phyloP scores from a whole-genome alignment of 768 basidiomycete species.

The Lyophyllum shimeji region DNA sequence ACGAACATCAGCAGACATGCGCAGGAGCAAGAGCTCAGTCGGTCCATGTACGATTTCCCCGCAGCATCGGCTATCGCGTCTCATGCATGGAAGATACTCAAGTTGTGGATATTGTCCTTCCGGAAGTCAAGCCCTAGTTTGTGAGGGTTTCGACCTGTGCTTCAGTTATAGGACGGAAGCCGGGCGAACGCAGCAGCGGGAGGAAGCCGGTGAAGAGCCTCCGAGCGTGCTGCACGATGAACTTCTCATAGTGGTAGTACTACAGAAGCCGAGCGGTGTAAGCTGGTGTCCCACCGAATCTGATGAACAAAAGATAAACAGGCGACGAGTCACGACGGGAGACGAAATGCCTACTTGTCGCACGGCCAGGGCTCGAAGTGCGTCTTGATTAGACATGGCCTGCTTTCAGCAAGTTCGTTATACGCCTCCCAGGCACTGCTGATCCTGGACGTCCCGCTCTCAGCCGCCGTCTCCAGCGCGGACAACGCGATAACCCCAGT shows the following conservation, averaged over 20 bases:
- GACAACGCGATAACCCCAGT: slow-evolving; percentile 43
- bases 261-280: slow-evolving; percentile 37
- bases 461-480: slow-evolving; percentile 38
- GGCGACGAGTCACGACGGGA: neutral
- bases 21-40: neutral
- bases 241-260: slow-evolving; percentile 35
- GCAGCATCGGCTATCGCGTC: slow-evolving; percentile 39
- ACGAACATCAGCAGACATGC: neutral
- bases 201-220: slow-evolving; percentile 38
- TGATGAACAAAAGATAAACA: neutral
- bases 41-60: slow-evolving; percentile 34
- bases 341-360: slow-evolving; percentile 29
- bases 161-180: slow-evolving; percentile 44
- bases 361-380: slow-evolving; percentile 41
- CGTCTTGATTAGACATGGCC: slow-evolving; percentile 42
- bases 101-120: slow-evolving; percentile 45
- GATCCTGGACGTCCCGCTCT: slow-evolving; percentile 44
- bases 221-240: slow-evolving; percentile 47
- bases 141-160: slow-evolving; percentile 44
- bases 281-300: slow-evolving; percentile 35
- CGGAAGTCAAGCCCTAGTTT: slow-evolving; percentile 41
- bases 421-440: slow-evolving; percentile 42
- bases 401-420: slow-evolving; percentile 43
- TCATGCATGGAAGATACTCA: slow-evolving; percentile 40
- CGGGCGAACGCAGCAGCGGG: slow-evolving; percentile 9